These are phyloP conservation scores for Camellia japonica DNA, from an alignment of 148 eudicot genomes.

Conservation along the genomic window DNA sequence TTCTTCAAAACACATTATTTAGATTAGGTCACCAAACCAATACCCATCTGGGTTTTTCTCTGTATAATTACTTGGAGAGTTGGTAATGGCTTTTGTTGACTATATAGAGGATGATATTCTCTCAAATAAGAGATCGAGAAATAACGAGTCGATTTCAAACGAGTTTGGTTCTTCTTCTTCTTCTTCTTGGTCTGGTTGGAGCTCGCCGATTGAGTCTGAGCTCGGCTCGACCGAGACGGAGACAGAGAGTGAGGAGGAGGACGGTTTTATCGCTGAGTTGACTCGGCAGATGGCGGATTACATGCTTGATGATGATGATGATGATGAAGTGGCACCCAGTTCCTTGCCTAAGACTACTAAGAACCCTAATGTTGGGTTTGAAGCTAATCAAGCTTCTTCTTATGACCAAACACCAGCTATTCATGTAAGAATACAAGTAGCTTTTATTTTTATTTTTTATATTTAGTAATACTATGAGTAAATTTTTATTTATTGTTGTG, in stretches of 20 bases:
- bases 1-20: too few species aligned
- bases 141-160: slow-evolving; percentile 10
- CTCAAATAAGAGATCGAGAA: not conserved
- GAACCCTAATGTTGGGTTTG: too few species aligned
- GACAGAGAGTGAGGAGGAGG: slow-evolving; percentile 42
- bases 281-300: slow-evolving; percentile 48
- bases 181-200: slow-evolving; percentile 27
- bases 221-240: slow-evolving; percentile 31
- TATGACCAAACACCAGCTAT: slow-evolving; percentile 12
- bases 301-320: slow-evolving; percentile 44
- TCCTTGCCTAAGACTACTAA: too few species aligned
- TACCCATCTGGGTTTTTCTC: not conserved
- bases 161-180: slow-evolving; percentile 18
- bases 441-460: too few species aligned
- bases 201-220: slow-evolving; percentile 33
- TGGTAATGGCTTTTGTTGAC: slow-evolving; percentile 8
- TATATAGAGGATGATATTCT: slow-evolving; percentile 5
- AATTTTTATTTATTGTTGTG: not conserved
- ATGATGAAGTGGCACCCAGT: not conserved
- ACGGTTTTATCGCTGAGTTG: slow-evolving; percentile 41
- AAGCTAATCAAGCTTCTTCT: not conserved
- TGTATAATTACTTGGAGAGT: not conserved
- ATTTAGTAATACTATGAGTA: too few species aligned
- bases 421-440: not conserved
- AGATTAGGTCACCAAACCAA: too few species aligned